phyloP scores from a whole-genome alignment of 345 rosid species.

The Combretum micranthum region DNA sequence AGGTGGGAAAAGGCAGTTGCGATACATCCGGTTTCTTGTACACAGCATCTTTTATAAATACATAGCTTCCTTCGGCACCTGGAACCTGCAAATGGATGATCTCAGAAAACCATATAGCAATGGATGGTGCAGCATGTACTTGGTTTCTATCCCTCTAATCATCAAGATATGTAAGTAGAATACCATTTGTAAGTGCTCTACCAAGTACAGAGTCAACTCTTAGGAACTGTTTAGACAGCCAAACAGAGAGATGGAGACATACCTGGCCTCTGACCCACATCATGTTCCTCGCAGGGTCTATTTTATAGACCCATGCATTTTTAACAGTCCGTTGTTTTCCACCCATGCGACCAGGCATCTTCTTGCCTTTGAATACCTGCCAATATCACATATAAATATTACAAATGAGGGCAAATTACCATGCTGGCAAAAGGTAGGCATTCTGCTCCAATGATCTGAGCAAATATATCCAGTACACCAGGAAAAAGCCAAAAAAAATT shows the following conservation, averaged over 20 bases:
- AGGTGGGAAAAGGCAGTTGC: constrained; percentile 84
- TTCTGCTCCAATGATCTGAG: no score
- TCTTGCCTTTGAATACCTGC: constrained; percentile 87
- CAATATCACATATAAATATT: constrained; percentile 10
- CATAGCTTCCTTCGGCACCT: constrained; percentile 87
- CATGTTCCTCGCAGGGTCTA: constrained; percentile 82
- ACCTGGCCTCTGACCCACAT: constrained; percentile 98
- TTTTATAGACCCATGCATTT: constrained; percentile 89
- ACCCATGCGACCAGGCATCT: constrained; percentile 99
- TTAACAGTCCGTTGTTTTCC: constrained; percentile 75
- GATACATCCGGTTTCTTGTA: constrained; percentile 76
- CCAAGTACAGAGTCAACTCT: no score
- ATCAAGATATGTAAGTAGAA: no score
- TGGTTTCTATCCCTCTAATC: no score
- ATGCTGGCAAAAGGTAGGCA: not conserved
- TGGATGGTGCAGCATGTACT: not conserved
- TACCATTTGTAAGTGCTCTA: no score
- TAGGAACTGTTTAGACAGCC: not conserved
- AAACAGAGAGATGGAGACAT: constrained; percentile 19
- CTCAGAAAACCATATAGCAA: not conserved
- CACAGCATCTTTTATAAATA: constrained; percentile 73
- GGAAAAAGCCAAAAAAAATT: no score
- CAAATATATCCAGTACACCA: no score
- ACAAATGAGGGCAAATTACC: constrained; percentile 3
- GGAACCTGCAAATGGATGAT: constrained; percentile 47